These are phyloP conservation scores for Buddleja alternifolia DNA, from an alignment of 257 asterid genomes.

Conservation along the genomic window DNA sequence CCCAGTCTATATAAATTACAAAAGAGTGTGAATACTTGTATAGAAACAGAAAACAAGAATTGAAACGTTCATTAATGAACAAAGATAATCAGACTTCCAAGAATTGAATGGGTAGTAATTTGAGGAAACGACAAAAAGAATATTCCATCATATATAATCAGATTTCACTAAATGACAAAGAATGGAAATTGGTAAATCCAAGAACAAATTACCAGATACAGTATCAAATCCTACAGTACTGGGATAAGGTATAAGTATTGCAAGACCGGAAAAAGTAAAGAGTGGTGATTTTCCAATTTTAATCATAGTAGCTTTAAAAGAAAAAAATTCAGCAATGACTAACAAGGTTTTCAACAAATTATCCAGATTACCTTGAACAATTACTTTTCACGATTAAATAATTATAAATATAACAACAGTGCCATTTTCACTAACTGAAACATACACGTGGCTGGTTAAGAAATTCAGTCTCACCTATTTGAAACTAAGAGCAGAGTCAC, in stretches of 20 bases:
- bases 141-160: not conserved
- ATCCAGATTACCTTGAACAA: not conserved
- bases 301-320: not conserved
- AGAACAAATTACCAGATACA: not conserved
- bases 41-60: not conserved
- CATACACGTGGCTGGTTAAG: not conserved
- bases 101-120: not conserved
- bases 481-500: not conserved
- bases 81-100: not conserved
- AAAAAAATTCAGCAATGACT: conserved; percentile 1
- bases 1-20: conserved; percentile 56
- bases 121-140: not conserved
- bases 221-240: not conserved
- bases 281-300: not conserved
- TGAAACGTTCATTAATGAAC: not conserved
- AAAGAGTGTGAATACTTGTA: conserved; percentile 18
- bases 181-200: not conserved
- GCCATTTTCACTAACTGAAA: not conserved
- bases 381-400: not conserved
- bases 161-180: not conserved
- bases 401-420: not conserved
- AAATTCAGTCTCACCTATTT: not conserved
- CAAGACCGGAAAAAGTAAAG: not conserved
- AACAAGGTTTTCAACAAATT: not conserved
- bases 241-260: not conserved